phyloP scores from a whole-genome alignment of 768 basidiomycete genomes.

The Paxillus ammoniavirescens region DNA sequence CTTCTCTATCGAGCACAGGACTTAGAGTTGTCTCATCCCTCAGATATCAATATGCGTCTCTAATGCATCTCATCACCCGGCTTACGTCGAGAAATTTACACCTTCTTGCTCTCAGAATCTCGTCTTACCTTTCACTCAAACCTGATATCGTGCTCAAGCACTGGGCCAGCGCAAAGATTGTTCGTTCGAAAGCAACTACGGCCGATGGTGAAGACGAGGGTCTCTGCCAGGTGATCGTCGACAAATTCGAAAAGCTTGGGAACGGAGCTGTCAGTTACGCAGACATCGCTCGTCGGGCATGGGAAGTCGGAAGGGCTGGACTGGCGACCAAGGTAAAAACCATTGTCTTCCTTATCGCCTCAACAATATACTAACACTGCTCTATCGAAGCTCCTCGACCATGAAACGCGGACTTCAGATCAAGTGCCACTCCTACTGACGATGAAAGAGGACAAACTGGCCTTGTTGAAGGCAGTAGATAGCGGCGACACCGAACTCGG shows the following conservation, averaged over 20 bases:
- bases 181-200: conserved; percentile 60
- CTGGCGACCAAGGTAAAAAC: conserved; percentile 76
- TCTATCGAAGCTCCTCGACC: conserved; percentile 71
- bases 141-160: conserved; percentile 88
- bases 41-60: conserved; percentile 82
- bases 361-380: neutral
- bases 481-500: conserved; percentile 96
- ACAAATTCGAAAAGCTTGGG: conserved; percentile 84
- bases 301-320: conserved; percentile 79
- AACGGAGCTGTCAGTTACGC: conserved; percentile 85
- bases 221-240: conserved; percentile 79
- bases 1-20: neutral
- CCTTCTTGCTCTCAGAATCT: conserved; percentile 88
- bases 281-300: conserved; percentile 91
- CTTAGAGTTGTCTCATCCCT: conserved; percentile 1
- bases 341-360: neutral
- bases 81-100: conserved; percentile 87
- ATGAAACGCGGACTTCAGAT: conserved; percentile 84
- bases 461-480: conserved; percentile 85
- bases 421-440: conserved; percentile 89
- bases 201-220: conserved; percentile 71
- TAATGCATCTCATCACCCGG: conserved; percentile 76
- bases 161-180: conserved; percentile 94
- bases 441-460: conserved; percentile 93
- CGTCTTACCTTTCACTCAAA: conserved; percentile 76